Evolutionary conservation across 345 rosid genomes (phyloP), one percentile per base, ranked within the genome.

Genomic region (Garcia nutans): DNA sequence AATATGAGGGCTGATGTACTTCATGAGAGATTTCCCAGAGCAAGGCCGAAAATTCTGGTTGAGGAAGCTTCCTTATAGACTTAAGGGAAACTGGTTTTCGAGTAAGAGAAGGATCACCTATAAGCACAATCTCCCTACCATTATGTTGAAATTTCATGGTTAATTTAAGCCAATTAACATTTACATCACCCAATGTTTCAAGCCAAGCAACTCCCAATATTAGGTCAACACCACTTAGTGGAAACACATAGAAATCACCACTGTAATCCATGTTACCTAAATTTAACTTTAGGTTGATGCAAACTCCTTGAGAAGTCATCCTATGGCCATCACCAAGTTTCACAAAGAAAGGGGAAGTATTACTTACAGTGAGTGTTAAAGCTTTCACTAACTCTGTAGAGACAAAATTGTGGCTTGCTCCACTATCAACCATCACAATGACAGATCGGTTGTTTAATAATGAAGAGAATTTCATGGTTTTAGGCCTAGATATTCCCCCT

Each of bases 161-260:
- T 20, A 71, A 6, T 6, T 2, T 8, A 7, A 23, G 50, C 73
- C 73, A 70, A 70, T 70, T 50, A 9, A 70, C 57, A 7, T 45
- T 6, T 12, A 70, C 54, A 13, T 70, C 57, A 8, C 73, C 73
- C 59, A 70, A 22, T 16, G 57, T 70, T n/a, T 49, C 59, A n/a
- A 70, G 28, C 73, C 60, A 70, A 22, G 73, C 73, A 44, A 70
- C 59, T 9, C 73, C 73, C 54, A 70, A 50, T 11, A 70, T 70
- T 16, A 70, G 11, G 49, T 70, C 60, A 49, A 70, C 60, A 3
- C 57, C 41, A 8, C 57, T 56, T 37, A 70, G 16, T 17, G 58
- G 56, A 45, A 70, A 70, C 15, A 70, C 24, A 47, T 70, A 70
- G 57, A 52, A 49, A 45, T 70, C 73, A 50, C 55, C 31, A 28